Evolutionary conservation across 2,329 filamentous ascomycete genomes (phyloP), one percentile per base, ranked within the genome.

Genomic region (Zymoseptoria pseudotritici): DNA sequence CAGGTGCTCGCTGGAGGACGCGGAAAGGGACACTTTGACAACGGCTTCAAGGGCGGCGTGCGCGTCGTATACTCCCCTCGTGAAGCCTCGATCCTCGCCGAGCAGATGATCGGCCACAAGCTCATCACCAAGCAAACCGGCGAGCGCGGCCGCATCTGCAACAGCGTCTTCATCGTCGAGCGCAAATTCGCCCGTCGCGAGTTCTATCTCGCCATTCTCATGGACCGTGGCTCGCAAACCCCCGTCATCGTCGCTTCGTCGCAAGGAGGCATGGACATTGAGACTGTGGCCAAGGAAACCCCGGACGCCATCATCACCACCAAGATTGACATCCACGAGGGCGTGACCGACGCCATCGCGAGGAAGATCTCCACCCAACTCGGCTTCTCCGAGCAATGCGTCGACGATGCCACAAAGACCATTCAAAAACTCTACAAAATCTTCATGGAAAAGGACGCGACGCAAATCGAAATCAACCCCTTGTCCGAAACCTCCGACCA

Each of bases 21-120:
- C 82, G 94, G 94, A 80, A 99, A 99, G 84, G 94, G 94, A 70
- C 88, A 86, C 71, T 99, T 99, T 75, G 91, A 96, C 81, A 97
- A 97, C 79, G 94, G 94, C 72, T 87, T 99, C 76, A 99, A 99
- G 84, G 94, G 94, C 73, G 94, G 94, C 82, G 94, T 99, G 71
- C 87, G 94, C 72, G 92, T 99, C 73, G 96, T 99, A 80, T 99
- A 97, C 86, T 97, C 93, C 63, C 90, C 94, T 62, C 92, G 91
- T 71, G 85, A 87, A 83, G 94, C 94, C 74, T 89, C 91, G 83
- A 96, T 97, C 86, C 96, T 99, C 76, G 93, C 94, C 70, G 85
- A 93, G 70, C 92, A 99, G 83, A 99, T 99, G 94, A 97, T 99
- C 79, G 94, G 94, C 75, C 93, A 99, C 82, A 97, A 97, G 81